A percentile compares a stretch with the other conserved stretches of the same genome.
phyloP scores from a whole-genome alignment of 768 basidiomycete genomes.

The Macrolepiota dolichaula region DNA sequence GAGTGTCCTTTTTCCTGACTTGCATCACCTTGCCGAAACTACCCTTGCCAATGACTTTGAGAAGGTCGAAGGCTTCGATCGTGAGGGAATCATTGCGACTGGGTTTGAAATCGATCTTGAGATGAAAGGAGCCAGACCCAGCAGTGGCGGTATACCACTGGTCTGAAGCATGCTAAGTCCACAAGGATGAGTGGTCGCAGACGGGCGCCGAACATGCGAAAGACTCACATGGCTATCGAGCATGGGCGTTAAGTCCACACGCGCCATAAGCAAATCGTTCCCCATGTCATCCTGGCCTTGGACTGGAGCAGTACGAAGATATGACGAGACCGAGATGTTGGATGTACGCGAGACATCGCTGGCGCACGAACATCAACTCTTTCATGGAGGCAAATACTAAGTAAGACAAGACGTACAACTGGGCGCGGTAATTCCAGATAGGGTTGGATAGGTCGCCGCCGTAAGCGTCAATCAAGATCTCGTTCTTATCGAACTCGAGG shows the following conservation, averaged over 20 bases:
- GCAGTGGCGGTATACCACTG: conserved; percentile 86
- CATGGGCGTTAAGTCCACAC: conserved; percentile 83
- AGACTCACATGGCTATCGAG: conserved; percentile 70
- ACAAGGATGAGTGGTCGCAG: conserved; percentile 9
- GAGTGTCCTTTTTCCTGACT: conserved; percentile 97
- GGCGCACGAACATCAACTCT: conserved; percentile 4
- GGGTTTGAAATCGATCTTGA: conserved; percentile 93
- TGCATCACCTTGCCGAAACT: conserved; percentile 99
- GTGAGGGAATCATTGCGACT: conserved; percentile 79
- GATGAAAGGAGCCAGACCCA: conserved; percentile 88
- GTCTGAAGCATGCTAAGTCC: conserved; percentile 71
- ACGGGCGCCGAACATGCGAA: conserved; percentile 1
- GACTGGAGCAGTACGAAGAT: conserved; percentile 79
- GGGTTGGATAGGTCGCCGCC: conserved; percentile 90
- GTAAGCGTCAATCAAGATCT: conserved; percentile 92
- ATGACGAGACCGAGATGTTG: conserved; percentile 88
- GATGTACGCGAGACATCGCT: conserved; percentile 96
- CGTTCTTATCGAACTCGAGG: conserved; percentile 97
- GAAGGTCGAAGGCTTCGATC: conserved; percentile 95
- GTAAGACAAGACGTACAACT: conserved; percentile 66
- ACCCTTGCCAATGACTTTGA: conserved; percentile 98
- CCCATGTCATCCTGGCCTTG: conserved; percentile 92
- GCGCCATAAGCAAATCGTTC: conserved; percentile 92
- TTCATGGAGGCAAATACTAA: neutral
- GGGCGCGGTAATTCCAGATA: conserved; percentile 93